phyloP scores from a whole-genome alignment of 2,329 filamentous ascomycete species.

The Phyllosticta capitalensis region DNA sequence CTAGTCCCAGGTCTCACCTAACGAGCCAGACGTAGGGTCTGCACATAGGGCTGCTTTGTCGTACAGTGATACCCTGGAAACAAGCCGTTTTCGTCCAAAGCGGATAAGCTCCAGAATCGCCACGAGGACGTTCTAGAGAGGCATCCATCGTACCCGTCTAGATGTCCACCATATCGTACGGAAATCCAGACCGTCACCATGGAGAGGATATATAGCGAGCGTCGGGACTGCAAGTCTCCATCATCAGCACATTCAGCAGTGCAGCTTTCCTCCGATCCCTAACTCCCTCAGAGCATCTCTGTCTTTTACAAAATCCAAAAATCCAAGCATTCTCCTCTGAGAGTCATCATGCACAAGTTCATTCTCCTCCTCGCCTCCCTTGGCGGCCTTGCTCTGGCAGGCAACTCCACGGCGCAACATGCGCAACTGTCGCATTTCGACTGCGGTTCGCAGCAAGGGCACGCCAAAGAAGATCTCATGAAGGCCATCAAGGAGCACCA shows the following conservation, averaged over 20 bases:
- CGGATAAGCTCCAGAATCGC: conserved; percentile 11
- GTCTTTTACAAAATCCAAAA: conserved; percentile 4
- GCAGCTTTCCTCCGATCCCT: conserved; percentile 3
- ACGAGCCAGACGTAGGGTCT: background rate
- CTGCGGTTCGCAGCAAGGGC: conserved; percentile 30
- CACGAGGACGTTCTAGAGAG: conserved; percentile 10
- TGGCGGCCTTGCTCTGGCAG: conserved; percentile 16
- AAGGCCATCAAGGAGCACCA: conserved; percentile 28
- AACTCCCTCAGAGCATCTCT: background rate
- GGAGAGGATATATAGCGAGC: conserved; percentile 21
- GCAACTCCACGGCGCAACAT: conserved; percentile 11
- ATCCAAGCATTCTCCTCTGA: background rate
- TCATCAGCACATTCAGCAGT: conserved; percentile 2
- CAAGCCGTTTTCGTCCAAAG: conserved; percentile 8
- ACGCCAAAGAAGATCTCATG: conserved; percentile 32
- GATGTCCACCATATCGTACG: conserved; percentile 6
- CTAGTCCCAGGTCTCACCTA: conserved; percentile 1
- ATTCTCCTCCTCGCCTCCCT: conserved; percentile 28
- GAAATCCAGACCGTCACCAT: conserved; percentile 22
- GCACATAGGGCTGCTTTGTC: conserved; percentile 8
- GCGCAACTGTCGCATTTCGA: conserved; percentile 28
- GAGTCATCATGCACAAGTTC: conserved; percentile 17
- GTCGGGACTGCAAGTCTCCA: conserved; percentile 11
- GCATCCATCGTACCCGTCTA: background rate
- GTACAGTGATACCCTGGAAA: background rate